These are phyloP conservation scores for Crithidia bombi DNA, from an alignment of 208 protist genomes.

Conservation along the genomic window DNA sequence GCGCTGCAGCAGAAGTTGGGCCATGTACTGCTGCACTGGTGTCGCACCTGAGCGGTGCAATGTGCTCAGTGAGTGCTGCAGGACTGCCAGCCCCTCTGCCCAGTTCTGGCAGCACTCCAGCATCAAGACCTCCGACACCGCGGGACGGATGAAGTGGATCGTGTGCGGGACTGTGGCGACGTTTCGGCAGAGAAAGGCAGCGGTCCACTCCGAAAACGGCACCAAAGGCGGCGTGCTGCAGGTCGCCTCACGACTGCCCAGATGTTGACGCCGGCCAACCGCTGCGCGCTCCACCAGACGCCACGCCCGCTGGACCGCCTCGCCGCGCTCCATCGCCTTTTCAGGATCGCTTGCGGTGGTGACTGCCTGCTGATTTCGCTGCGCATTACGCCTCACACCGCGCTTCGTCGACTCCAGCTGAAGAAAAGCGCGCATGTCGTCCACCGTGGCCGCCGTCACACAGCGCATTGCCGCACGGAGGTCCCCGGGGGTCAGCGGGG, in stretches of 20 bases:
- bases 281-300: constrained; percentile 2
- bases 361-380: not conserved
- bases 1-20: constrained; percentile 33
- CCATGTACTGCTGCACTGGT: constrained; percentile 59
- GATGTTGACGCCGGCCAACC: not conserved
- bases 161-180: constrained; percentile 51
- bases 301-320: constrained; percentile 12
- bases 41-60: constrained; percentile 41
- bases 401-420: constrained; percentile 29
- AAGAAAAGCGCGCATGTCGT: constrained; percentile 22
- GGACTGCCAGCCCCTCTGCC: constrained; percentile 32
- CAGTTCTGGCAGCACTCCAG: constrained; percentile 34
- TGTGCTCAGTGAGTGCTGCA: constrained; percentile 55
- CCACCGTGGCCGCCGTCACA: constrained; percentile 9
- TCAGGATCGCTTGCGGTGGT: not conserved
- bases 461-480: constrained; percentile 21
- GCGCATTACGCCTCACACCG: not conserved
- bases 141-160: constrained; percentile 51
- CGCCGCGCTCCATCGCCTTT: not conserved
- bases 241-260: not conserved
- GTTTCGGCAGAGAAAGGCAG: constrained; percentile 14
- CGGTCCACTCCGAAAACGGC: constrained; percentile 2
- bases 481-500: constrained; percentile 4
- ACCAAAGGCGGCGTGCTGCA: not conserved
- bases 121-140: constrained; percentile 51